Evolutionary conservation across 2,329 filamentous ascomycete genomes (phyloP), one percentile per base, ranked within the genome.

Genomic region (Aspergillus sclerotialis): DNA sequence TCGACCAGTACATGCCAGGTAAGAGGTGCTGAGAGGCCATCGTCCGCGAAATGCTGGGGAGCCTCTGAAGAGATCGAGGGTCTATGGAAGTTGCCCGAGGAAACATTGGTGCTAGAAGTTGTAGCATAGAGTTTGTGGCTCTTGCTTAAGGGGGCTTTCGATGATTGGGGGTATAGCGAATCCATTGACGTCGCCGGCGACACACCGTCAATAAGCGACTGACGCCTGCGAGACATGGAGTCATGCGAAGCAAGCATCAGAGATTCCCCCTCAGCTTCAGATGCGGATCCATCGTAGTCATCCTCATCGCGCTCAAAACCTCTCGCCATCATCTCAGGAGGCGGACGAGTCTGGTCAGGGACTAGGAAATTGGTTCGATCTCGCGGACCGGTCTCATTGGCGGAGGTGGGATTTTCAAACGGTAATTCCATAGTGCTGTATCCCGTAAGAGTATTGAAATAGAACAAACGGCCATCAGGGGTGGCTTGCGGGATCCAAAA

Each of bases 401-500:
- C 64, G 5, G 84, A 86, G 1, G 79, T 80, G 1, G 92, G 89
- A 11, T 90, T 90, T 59, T 98, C 92, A 16, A 98, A 72, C 2
- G 92, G 92, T 40, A 98, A 69, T 58, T 98, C 92, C 78, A 89
- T 92, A 43, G 85, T 93, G 55, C 85, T 93, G 53, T 93, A 87
- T 36, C 90, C 89, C 0, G 92, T 98, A 67, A 95, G 80, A 43
- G 90, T 96, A 62, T 98, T 98, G 73, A 94, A 96, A 66, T 96
- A 98, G 64, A 93, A 98, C 15, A 98, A 66, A 37, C 89, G 77
- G 35, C 92, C 92, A 58, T 96, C 89, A 1, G 86, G 78, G 0
- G 92, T 98, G 10, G 89, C 92, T 67, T 98, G 92, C 12, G 92
- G 92, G 48, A 98, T 94, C 92, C 92, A 98, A 58, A 94, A 98